Percentiles rank a stretch among this genome's conserved stretches.
phyloP scores from a whole-genome alignment of 768 basidiomycete genomes.

The Leucogyrophana mollusca region DNA sequence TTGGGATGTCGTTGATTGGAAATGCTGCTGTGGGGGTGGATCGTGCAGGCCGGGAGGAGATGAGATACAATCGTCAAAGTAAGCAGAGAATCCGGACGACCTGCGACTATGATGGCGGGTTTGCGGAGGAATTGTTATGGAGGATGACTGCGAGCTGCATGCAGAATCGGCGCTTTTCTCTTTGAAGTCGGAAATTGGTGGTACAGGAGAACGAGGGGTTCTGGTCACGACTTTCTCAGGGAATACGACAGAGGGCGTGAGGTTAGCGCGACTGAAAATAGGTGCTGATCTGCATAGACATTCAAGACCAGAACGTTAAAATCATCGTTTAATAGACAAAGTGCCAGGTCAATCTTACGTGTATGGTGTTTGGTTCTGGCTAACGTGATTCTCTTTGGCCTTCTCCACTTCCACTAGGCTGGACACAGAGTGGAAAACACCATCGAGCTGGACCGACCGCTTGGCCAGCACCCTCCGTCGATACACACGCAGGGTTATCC shows the following conservation, averaged over 20 bases:
- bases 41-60: conserved; percentile 5
- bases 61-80: conserved; percentile 34
- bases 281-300: conserved; percentile 10
- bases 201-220: conserved; percentile 37
- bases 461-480: conserved; percentile 39
- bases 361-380: background rate
- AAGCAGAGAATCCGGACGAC: conserved; percentile 34
- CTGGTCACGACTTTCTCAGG: conserved; percentile 50
- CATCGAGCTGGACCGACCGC: conserved; percentile 35
- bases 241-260: conserved; percentile 48
- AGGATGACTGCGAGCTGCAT: conserved; percentile 12
- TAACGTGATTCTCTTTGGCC: too few relatives aligned
- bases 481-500: conserved; percentile 41
- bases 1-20: background rate
- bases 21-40: conserved; percentile 31
- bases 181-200: conserved; percentile 40
- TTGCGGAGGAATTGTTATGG: conserved; percentile 17
- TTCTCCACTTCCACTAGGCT: too few relatives aligned
- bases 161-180: conserved; percentile 13
- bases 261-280: conserved; percentile 41
- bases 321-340: background rate
- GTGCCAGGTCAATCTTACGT: background rate
- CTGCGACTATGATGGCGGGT: conserved; percentile 29
- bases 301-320: background rate
- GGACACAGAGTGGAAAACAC: conserved; percentile 42